A percentile compares a stretch with the other conserved stretches of the same genome.
Evolutionary conservation across 768 basidiomycete species (phyloP).

Genomic region (Suillus hirtellus): DNA sequence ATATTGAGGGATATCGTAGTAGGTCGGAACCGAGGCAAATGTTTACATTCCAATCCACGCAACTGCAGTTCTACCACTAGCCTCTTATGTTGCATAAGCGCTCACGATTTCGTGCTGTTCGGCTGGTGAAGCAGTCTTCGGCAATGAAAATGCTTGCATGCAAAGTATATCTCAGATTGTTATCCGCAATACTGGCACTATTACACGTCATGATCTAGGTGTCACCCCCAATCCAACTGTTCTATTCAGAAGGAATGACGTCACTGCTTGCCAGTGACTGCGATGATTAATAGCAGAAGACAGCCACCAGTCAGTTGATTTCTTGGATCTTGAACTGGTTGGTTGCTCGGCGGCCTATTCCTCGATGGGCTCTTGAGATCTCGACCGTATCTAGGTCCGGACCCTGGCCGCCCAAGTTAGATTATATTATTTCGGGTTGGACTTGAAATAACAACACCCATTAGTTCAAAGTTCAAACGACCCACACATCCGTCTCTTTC

Average conservation of each 20-base stretch:
- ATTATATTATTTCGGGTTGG: not conserved
- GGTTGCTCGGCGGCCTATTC: constrained; percentile 5
- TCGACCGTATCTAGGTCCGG: not conserved
- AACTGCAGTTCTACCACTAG: not conserved
- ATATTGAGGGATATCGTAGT: constrained; percentile 4
- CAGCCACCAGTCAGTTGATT: not conserved
- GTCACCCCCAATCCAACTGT: not conserved
- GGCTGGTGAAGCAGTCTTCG: not conserved
- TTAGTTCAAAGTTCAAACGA: constrained; percentile 6
- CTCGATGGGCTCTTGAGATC: not conserved
- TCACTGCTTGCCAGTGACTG: not conserved
- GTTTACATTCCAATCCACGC: not conserved
- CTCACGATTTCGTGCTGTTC: not conserved
- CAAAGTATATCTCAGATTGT: not conserved
- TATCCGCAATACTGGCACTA: not conserved
- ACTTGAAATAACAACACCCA: not conserved
- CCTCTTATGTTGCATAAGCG: not conserved
- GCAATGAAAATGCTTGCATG: not conserved
- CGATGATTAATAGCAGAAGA: not conserved
- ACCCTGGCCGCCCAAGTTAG: not conserved
- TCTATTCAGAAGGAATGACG: constrained; percentile 2
- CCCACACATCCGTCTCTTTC: constrained; percentile 3
- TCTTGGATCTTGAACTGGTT: not conserved
- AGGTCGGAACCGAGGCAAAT: constrained; percentile 15
- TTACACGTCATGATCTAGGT: constrained; percentile 4